Conservation (phyloP, 345 rosid genomes). For the Bruguiera parviflora region DNA sequence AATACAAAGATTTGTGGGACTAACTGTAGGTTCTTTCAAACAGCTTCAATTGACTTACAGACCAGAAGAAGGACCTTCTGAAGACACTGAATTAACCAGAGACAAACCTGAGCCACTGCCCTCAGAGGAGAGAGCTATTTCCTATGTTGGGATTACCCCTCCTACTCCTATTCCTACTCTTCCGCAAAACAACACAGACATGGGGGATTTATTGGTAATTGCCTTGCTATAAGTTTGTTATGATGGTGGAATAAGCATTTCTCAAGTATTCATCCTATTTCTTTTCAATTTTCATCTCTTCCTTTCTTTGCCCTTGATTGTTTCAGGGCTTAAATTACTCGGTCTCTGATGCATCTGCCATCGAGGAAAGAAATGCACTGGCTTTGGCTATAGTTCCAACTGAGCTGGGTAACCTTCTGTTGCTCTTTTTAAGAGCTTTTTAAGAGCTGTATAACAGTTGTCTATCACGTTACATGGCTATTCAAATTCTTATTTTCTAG, state of each 20-base stretch:
- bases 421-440: slow-evolving; percentile 4
- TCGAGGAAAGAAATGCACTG: slow-evolving; percentile 86
- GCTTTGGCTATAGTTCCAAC: slow-evolving; percentile 82
- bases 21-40: slow-evolving; percentile 24
- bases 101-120: slow-evolving; percentile 63
- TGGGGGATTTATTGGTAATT: slow-evolving; percentile 81
- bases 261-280: neutral
- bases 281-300: slow-evolving; percentile 7
- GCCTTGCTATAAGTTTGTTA: slow-evolving; percentile 2
- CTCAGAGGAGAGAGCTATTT: slow-evolving; percentile 40
- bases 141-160: slow-evolving; percentile 42
- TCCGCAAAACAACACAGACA: slow-evolving; percentile 46
- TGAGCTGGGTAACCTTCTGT: slow-evolving; percentile 45
- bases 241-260: slow-evolving; percentile 5
- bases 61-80: slow-evolving; percentile 68
- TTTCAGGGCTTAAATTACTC: slow-evolving; percentile 63
- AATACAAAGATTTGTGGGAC: slow-evolving; percentile 5
- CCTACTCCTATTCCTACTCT: slow-evolving; percentile 48
- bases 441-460: neutral
- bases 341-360: slow-evolving; percentile 54
- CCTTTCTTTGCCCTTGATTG: neutral
- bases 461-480: neutral
- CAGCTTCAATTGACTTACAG: slow-evolving; percentile 76
- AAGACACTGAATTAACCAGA: slow-evolving; percentile 44
- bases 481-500: slow-evolving; percentile 27